phyloP scores from a whole-genome alignment of 352 stramenopile genomes.

The Globisporangium lucens region DNA sequence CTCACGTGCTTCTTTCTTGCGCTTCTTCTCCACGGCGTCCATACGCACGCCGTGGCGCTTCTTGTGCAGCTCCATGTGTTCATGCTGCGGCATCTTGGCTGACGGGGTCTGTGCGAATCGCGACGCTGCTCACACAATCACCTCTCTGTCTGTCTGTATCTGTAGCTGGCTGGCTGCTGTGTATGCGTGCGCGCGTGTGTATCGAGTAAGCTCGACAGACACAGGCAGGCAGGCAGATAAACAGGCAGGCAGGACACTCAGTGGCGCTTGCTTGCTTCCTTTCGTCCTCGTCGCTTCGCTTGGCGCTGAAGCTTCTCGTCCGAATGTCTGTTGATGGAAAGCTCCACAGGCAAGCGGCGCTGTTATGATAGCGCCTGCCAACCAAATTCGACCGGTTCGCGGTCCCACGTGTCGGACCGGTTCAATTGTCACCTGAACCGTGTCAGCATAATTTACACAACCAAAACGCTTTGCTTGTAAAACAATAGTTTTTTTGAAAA shows the following conservation, averaged over 20 bases:
- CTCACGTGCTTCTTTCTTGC: constrained; percentile 98
- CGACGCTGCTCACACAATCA: constrained; percentile 1
- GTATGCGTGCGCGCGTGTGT: constrained; percentile 2
- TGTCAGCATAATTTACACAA: neutral
- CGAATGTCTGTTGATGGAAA: constrained; percentile 8
- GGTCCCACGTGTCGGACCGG: neutral
- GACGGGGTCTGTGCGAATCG: neutral
- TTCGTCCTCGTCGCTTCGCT: constrained; percentile 8
- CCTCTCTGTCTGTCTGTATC: constrained; percentile 1
- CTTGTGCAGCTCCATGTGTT: constrained; percentile 99
- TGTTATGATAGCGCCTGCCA: constrained; percentile 5
- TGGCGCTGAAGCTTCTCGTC: constrained; percentile 8
- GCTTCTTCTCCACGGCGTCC: constrained; percentile 94
- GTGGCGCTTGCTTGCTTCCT: neutral
- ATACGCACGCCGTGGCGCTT: constrained; percentile 99
- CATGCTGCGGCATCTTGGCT: constrained; percentile 95
- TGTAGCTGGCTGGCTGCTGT: neutral
- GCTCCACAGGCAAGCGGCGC: neutral
- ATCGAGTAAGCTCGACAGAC: constrained; percentile 2
- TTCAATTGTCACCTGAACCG: neutral
- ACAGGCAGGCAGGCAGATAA: neutral
- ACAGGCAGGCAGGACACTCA: constrained; percentile 3
- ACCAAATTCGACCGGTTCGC: constrained; percentile 12
- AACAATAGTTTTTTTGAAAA: neutral
- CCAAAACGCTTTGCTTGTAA: no score